Evolutionary conservation across 306 rosid species (phyloP), one percentile per base, ranked within the genome.

Genomic region (Fagus sylvatica): DNA sequence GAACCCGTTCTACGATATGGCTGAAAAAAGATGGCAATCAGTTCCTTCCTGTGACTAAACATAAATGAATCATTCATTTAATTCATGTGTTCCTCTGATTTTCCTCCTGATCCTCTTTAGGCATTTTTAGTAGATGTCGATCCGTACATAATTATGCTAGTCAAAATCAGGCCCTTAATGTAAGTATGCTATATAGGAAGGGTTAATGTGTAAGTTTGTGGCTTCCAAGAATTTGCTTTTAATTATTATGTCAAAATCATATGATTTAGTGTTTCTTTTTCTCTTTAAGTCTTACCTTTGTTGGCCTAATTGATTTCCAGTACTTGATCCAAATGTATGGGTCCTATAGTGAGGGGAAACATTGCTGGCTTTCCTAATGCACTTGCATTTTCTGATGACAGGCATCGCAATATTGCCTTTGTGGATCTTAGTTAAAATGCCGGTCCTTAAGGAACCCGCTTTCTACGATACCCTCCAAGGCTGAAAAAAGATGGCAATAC

Each of bases 1-100:
- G 86, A 82, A 95, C 98, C 51, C 98, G 99, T 46, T 89, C 97
- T 37, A 89, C 96, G 13, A 51, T 89, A 77, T 93, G 97, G 98
- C 67, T 95, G 83, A 93, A 82, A 85, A 92, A 87, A 89, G 93
- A 91, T 56, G 92, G 90, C 82, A 74, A 68, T 65, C 89, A 82
- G 74, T 93, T 89, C 78, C 76, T 71, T 19, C 90, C 96, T 11
- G 94, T 88, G 80, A 73, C 84, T 56, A 86, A 83, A 74, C 75
- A 65, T 71, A 82, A 39, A 53, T 83, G n/a, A n/a, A n/a, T n/a
- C n/a, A 22, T 54, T 16, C 60, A 15, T 53, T 32, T 65, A 17
- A 53, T 71, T 57, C 59, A 32, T 71, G 42, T 65, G 0, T 22
- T 40, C 59, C 10, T 1, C 4, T 55, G 22, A 17, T 13, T 28